Percentiles rank a stretch among this genome's conserved stretches.
These are phyloP conservation scores for Parascedosporium putredinis DNA, from an alignment of 2,329 filamentous ascomycete species.

Conservation along the genomic window DNA sequence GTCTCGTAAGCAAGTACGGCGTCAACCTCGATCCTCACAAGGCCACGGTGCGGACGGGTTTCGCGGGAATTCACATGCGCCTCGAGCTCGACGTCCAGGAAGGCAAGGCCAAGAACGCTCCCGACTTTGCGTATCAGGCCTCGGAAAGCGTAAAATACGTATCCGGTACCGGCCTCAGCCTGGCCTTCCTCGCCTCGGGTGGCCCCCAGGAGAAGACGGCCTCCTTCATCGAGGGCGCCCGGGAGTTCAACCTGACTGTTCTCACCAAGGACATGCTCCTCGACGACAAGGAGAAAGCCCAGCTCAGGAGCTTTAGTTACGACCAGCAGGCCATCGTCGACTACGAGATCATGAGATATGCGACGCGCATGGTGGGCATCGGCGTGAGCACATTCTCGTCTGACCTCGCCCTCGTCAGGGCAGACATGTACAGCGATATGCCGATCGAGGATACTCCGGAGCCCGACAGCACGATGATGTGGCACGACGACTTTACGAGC, in stretches of 20 bases:
- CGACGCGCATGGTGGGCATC: conserved; percentile 31
- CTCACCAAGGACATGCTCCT: conserved; percentile 33
- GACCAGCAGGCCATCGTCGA: conserved; percentile 41
- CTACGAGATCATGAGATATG: conserved; percentile 36
- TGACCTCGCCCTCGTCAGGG: conserved; percentile 32
- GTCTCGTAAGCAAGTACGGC: conserved; percentile 18
- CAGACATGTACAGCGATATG: conserved; percentile 16
- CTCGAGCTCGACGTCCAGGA: conserved; percentile 21
- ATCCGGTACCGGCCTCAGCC: conserved; percentile 14
- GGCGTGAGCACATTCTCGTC: conserved; percentile 35
- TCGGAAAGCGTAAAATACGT: conserved; percentile 21
- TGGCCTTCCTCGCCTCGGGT: conserved; percentile 34
- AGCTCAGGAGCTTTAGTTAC: conserved; percentile 28
- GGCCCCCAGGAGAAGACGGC: conserved; percentile 23
- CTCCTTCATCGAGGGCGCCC: conserved; percentile 24
- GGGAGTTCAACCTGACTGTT: conserved; percentile 26
- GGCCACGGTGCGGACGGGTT: conserved; percentile 15
- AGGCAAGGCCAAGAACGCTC: conserved; percentile 13
- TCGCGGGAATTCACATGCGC: conserved; percentile 25
- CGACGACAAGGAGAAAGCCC: conserved; percentile 21
- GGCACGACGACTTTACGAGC: conserved; percentile 22
- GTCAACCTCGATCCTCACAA: conserved; percentile 17
- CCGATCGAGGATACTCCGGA: conserved; percentile 8
- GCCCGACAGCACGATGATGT: conserved; percentile 15
- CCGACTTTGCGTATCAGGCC: conserved; percentile 22